Conservation (phyloP, 2,329 filamentous ascomycete genomes). For the Aspergillus ochraceus region DNA sequence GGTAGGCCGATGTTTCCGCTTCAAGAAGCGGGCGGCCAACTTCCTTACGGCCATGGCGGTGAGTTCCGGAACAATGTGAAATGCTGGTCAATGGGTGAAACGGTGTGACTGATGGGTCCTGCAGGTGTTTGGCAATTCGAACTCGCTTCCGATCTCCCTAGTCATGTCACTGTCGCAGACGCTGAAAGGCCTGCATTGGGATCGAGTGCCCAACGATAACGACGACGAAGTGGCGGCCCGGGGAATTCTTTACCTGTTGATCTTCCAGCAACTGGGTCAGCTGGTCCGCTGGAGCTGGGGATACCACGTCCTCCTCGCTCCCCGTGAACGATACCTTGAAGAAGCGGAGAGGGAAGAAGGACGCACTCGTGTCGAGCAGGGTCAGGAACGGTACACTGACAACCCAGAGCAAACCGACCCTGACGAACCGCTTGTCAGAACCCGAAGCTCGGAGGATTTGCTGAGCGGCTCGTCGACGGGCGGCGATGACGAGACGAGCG, state of each 20-base stretch:
- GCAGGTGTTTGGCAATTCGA: conserved; percentile 92
- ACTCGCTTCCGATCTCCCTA: conserved; percentile 94
- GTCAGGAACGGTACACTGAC: conserved; percentile 42
- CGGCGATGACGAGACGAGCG: conserved; percentile 16
- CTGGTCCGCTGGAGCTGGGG: conserved; percentile 97
- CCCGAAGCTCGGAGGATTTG: conserved; percentile 32
- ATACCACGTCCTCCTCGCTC: conserved; percentile 89
- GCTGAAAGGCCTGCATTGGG: conserved; percentile 88
- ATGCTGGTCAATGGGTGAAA: neutral
- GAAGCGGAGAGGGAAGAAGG: conserved; percentile 39
- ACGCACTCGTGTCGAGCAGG: conserved; percentile 37
- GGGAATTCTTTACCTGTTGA: conserved; percentile 90
- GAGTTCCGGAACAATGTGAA: conserved; percentile 27
- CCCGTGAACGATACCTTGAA: conserved; percentile 61
- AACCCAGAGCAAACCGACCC: conserved; percentile 39
- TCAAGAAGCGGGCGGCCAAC: conserved; percentile 83
- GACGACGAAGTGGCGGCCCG: conserved; percentile 92
- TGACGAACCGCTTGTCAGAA: conserved; percentile 38
- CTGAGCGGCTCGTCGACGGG: conserved; percentile 4
- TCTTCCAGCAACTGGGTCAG: conserved; percentile 97
- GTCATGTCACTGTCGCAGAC: conserved; percentile 93
- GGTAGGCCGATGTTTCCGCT: conserved; percentile 73
- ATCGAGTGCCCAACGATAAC: conserved; percentile 85
- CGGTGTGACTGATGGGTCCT: neutral
- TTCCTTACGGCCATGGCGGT: conserved; percentile 95